Evolutionary conservation across 257 asterid species (phyloP), one percentile per base, ranked within the genome.

Genomic region (Ballota nigra): DNA sequence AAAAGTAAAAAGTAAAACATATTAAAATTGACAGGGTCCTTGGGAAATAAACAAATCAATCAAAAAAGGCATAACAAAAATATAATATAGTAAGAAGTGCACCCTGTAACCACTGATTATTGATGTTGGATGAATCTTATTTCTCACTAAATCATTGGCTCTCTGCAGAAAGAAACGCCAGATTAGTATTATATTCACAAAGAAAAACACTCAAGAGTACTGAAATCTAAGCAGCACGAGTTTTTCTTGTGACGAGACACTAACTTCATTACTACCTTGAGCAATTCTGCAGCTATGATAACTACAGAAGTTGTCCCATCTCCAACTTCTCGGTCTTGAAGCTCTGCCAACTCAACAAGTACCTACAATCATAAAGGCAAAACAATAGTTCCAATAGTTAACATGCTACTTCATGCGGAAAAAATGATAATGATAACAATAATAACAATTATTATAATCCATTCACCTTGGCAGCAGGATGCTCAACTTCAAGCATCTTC

Each of bases 301-400:
- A 92, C 99, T 55, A 92, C 98, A 41, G 98, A 95, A 71, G 98
- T 95, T 65, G 98, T 92, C 64, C 99, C 99, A 70, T 95, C 99
- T 68, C 99, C 98, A 78, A 95, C 99, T 85, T 95, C 98, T 71
- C 96, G 86, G 79, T 95, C 99, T 83, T 95, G 99, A 41, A 95
- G 89, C 76, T 95, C 99, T 58, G 99, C 99, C 84, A 95, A 81
- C 86, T 95, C 99, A 77, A 95, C 99, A 72, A 92, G 99, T 68
- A 95, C 98, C 99, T 94, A 67, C 5, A 19, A 49, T 18, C 61
- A 52, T 9, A 53, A 61, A 74, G 13, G 18, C 19, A 29, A 10
- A 23, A 70, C 13, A 51, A 40, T 40, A 52, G 38, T 23, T 28
- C 16, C 4, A 28, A 57, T 10, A 47, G 52, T 19, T 28, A 12